phyloP scores from a whole-genome alignment of 129 eudicot genomes.

The Mikania micrantha region DNA sequence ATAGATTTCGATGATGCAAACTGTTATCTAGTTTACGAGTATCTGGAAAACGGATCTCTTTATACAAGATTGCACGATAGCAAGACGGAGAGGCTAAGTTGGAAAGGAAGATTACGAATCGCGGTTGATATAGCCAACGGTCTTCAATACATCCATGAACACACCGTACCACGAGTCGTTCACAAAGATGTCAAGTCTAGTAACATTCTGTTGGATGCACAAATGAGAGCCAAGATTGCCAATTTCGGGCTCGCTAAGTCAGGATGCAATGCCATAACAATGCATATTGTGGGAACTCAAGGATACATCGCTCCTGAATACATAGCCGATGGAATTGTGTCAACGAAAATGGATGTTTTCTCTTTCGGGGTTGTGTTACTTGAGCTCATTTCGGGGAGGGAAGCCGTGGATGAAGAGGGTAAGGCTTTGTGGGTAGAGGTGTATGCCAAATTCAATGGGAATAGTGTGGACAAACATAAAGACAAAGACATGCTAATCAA shows the following conservation, averaged over 20 bases:
- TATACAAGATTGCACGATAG: slow-evolving; percentile 53
- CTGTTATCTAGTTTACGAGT: slow-evolving; percentile 84
- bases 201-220: slow-evolving; percentile 74
- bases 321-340: slow-evolving; percentile 68
- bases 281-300: slow-evolving; percentile 92
- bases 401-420: slow-evolving; percentile 63
- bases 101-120: slow-evolving; percentile 65
- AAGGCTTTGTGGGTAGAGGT: slow-evolving; percentile 55
- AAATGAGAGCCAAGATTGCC: slow-evolving; percentile 90
- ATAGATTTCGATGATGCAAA: slow-evolving; percentile 71
- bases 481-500: slow-evolving; percentile 23
- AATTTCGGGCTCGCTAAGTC: slow-evolving; percentile 95
- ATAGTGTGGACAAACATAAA: slow-evolving; percentile 28
- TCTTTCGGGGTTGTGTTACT: slow-evolving; percentile 78
- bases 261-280: slow-evolving; percentile 94
- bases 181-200: slow-evolving; percentile 88
- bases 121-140: slow-evolving; percentile 87
- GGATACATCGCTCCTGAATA: slow-evolving; percentile 94
- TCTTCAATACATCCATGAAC: slow-evolving; percentile 91
- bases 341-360: slow-evolving; percentile 87
- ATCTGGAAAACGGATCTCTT: slow-evolving; percentile 83
- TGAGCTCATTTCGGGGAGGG: slow-evolving; percentile 73
- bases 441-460: slow-evolving; percentile 36
- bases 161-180: slow-evolving; percentile 82
- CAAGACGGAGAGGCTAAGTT: slow-evolving; percentile 33